A percentile compares a stretch with the other conserved stretches of the same genome.
Evolutionary conservation across 1,284 basidiomycete species (phyloP).

Genomic region (Ustilago trichophora): DNA sequence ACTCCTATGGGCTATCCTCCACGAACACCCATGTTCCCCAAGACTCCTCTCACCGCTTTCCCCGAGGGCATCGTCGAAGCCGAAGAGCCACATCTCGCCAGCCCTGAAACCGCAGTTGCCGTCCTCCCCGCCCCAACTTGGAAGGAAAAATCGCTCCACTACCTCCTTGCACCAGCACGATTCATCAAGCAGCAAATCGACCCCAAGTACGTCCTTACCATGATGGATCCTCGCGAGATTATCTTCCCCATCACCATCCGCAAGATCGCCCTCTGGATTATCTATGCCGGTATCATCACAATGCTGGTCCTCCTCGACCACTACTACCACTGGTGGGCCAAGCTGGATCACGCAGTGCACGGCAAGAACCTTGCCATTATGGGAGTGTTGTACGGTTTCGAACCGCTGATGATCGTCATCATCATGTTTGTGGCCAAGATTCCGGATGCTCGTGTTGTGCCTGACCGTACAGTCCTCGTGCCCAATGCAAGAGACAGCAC

Average conservation of each 20-base stretch:
- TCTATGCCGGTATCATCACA: conserved; percentile 29
- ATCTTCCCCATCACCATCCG: conserved; percentile 27
- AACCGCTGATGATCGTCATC: conserved; percentile 29
- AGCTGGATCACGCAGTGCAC: conserved; percentile 29
- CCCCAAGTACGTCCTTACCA: conserved; percentile 24
- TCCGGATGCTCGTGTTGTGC: conserved; percentile 19
- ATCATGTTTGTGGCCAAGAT: conserved; percentile 32
- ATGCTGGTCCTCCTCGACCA: conserved; percentile 27
- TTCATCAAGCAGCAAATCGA: conserved; percentile 20
- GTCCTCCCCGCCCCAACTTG: background rate
- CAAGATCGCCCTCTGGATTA: conserved; percentile 25
- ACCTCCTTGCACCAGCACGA: conserved; percentile 4
- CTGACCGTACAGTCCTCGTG: conserved; percentile 35
- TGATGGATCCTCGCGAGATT: conserved; percentile 29
- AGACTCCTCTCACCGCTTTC: conserved; percentile 13
- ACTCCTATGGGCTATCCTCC: conserved; percentile 7
- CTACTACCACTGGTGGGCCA: conserved; percentile 41
- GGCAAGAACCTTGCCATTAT: conserved; percentile 33
- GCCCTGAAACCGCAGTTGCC: background rate
- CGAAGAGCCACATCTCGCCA: background rate
- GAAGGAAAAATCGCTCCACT: conserved; percentile 8
- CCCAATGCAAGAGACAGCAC: conserved; percentile 10
- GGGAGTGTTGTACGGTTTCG: conserved; percentile 37
- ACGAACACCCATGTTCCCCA: conserved; percentile 17
- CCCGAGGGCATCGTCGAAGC: conserved; percentile 5